phyloP scores from a whole-genome alignment of 2,329 filamentous ascomycete genomes.

The Ceratocystis variospora region DNA sequence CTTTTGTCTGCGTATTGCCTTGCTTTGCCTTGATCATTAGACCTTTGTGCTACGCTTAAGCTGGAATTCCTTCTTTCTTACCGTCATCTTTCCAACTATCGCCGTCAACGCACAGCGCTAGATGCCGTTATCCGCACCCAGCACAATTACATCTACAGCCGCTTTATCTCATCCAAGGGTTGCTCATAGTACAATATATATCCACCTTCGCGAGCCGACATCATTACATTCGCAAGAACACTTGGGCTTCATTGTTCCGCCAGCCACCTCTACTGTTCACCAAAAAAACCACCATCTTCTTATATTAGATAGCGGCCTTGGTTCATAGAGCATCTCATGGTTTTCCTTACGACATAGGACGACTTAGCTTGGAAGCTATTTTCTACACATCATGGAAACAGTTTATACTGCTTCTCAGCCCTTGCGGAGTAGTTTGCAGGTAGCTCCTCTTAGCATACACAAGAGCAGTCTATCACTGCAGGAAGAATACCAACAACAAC shows the following conservation, averaged over 20 bases:
- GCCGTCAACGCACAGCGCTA: not conserved
- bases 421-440: slow-evolving; percentile 44
- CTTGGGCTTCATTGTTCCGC: not conserved
- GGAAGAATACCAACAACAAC: slow-evolving; percentile 5
- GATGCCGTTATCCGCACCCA: not conserved
- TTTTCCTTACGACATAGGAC: slow-evolving; percentile 6
- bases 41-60: not conserved
- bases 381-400: slow-evolving; percentile 1
- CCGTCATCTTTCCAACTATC: not conserved
- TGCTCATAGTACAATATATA: not conserved
- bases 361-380: slow-evolving; percentile 14
- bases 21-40: not conserved
- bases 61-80: not conserved
- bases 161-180: too few species aligned
- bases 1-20: slow-evolving; percentile 5
- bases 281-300: not conserved
- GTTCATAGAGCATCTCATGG: slow-evolving; percentile 6
- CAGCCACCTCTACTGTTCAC: not conserved
- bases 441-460: slow-evolving; percentile 44
- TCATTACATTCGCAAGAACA: not conserved
- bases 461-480: slow-evolving; percentile 27
- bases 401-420: slow-evolving; percentile 26
- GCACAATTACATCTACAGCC: not conserved
- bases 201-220: not conserved
- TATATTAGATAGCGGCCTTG: not conserved